These are phyloP conservation scores for Aspergillus caelatus DNA, from an alignment of 2,329 filamentous ascomycete genomes.

Conservation along the genomic window DNA sequence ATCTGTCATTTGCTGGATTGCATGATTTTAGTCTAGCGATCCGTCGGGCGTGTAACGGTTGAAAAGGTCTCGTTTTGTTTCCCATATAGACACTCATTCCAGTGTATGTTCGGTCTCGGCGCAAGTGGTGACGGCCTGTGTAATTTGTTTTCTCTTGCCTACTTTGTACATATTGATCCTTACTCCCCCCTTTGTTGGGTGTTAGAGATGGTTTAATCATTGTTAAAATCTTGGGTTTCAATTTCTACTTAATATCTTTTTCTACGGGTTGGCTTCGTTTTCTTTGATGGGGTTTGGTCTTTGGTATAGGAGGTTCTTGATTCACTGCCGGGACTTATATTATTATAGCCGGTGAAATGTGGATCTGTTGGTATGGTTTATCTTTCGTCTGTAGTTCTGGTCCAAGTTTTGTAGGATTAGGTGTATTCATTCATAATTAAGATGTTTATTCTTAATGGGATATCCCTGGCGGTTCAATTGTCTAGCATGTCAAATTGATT, in stretches of 20 bases:
- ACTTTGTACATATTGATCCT: background rate
- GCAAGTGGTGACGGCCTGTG: background rate
- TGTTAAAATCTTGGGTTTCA: background rate
- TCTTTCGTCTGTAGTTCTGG: background rate
- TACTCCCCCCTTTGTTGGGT: background rate
- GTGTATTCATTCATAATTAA: background rate
- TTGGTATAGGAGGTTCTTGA: background rate
- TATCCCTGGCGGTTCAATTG: background rate
- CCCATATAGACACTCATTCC: constrained; percentile 6
- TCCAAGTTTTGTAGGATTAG: background rate
- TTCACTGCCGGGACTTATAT: background rate
- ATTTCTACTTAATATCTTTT: background rate
- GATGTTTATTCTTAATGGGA: background rate
- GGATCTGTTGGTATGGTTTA: background rate
- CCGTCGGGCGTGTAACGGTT: background rate
- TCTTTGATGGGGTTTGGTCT: background rate
- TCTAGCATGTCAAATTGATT: background rate
- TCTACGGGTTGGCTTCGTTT: background rate
- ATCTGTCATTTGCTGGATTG: background rate
- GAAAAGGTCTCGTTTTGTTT: background rate
- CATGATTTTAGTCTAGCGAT: background rate
- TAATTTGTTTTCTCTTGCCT: background rate
- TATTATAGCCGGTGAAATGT: background rate
- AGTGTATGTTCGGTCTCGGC: constrained; percentile 3
- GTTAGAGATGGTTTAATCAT: background rate